Conservation (phyloP, 2,329 filamentous ascomycete species). For the Zymoseptoria tritici region DNA sequence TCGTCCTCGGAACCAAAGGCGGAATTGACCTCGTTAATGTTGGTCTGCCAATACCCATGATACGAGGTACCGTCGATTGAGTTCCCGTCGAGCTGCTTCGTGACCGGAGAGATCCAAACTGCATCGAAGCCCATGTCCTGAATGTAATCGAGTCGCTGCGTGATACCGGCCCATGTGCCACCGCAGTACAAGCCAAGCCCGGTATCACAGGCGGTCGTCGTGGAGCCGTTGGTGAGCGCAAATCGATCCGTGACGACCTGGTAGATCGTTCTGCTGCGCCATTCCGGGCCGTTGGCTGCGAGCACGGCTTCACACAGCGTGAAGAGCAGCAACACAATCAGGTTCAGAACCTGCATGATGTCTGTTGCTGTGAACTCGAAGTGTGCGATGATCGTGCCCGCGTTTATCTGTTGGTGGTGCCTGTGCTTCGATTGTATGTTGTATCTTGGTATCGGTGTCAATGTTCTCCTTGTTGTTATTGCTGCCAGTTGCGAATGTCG, state of each 20-base stretch:
- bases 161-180: conserved; percentile 53
- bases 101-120: conserved; percentile 50
- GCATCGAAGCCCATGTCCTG: conserved; percentile 37
- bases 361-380: background rate
- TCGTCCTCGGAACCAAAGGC: conserved; percentile 33
- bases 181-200: conserved; percentile 47
- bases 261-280: conserved; percentile 36
- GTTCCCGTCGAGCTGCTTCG: conserved; percentile 36
- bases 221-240: conserved; percentile 34
- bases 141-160: conserved; percentile 56
- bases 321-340: conserved; percentile 15
- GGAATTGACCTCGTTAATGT: conserved; percentile 38
- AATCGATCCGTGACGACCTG: conserved; percentile 39
- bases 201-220: conserved; percentile 32
- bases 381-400: background rate
- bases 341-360: conserved; percentile 14
- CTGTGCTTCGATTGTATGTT: background rate
- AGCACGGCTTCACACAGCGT: conserved; percentile 13
- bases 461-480: background rate
- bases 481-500: background rate
- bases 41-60: conserved; percentile 50
- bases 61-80: conserved; percentile 39
- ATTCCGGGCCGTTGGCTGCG: conserved; percentile 27
- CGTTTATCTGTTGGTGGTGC: background rate
- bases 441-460: background rate